Base-by-base conservation (phyloP, 495 filamentous ascomycete genomes). In the Penicillium antarcticum region DNA sequence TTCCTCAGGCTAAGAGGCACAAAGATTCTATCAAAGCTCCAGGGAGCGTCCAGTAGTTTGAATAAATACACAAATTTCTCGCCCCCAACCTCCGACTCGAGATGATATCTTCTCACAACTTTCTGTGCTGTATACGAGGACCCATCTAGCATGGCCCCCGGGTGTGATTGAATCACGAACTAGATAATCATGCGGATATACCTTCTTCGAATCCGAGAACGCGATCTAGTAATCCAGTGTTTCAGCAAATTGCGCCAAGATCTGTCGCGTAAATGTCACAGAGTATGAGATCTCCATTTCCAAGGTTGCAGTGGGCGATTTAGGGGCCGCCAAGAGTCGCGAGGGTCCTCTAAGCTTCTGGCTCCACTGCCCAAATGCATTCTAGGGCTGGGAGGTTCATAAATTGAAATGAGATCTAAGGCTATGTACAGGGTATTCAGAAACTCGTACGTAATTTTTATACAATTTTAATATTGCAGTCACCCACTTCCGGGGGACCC, bases 141-240 rank as follows among this genome's bases (percentile, higher is more conserved):
- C 42, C 42, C 42, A 45, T 45, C 29, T 18, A 45, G 29, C 19
- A 34, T 45, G 29, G 42, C 29, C 42, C 42, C 42, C 29, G 32
- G 42, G 42, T 45, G 26, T 45, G 42, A 45, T 45, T 45, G 10
- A 18, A 34, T 45, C 42, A 45, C 23, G 42, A 35, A 45, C 26
- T 34, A 35, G 13, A 45, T 45, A 45, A 10, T n/a, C 17, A 45
- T 19, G 42, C 42, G 29, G 42, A 14, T 45, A 34, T n/a, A n/a
- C 42, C 13, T 45, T 35, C 29, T 14, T 45, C 4, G 42, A 45
- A 29, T 14, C 42, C 24, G 2, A 3, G 42, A 44, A 31, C n/a
- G 1, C 2, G n/a, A 33, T 45, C 42, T 29, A 34, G n/a, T n/a
- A n/a, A n/a, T 45, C 29, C 13, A 19, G 42, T 19, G 17, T 32